Evolutionary conservation across 2,329 filamentous ascomycete species (phyloP).

Genomic region (Nemania sp.): DNA sequence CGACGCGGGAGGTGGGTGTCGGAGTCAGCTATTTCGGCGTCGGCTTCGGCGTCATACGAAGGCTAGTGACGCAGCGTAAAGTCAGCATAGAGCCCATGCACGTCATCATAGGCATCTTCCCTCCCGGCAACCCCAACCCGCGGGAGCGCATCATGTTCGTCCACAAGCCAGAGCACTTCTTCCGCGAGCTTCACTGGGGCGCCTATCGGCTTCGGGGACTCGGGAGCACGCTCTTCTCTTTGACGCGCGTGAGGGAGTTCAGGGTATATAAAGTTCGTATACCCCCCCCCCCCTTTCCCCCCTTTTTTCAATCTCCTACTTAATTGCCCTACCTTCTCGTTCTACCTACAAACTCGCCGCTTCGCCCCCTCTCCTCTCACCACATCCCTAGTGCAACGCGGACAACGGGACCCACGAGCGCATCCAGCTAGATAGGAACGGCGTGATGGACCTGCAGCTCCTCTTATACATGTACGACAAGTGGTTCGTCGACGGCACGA

Average conservation of each 20-base stretch:
- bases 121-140: not conserved
- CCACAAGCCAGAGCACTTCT: not conserved
- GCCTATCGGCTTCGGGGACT: not conserved
- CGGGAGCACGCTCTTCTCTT: not conserved
- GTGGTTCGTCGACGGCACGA: not conserved
- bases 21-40: no score
- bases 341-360: not conserved
- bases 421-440: not conserved
- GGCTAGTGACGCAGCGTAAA: no score
- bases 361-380: not conserved
- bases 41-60: no score
- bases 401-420: not conserved
- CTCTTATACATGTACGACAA: not conserved
- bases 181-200: not conserved
- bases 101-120: slow-evolving; percentile 2
- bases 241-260: slow-evolving; percentile 1
- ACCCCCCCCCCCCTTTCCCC: not conserved
- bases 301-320: no score
- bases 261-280: not conserved
- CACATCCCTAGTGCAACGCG: not conserved
- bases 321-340: not conserved
- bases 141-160: not conserved
- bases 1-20: no score
- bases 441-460: not conserved
- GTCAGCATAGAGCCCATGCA: not conserved